Evolutionary conservation across 306 rosid species (phyloP), one percentile per base, ranked within the genome.

Genomic region (Fragaria iinumae): DNA sequence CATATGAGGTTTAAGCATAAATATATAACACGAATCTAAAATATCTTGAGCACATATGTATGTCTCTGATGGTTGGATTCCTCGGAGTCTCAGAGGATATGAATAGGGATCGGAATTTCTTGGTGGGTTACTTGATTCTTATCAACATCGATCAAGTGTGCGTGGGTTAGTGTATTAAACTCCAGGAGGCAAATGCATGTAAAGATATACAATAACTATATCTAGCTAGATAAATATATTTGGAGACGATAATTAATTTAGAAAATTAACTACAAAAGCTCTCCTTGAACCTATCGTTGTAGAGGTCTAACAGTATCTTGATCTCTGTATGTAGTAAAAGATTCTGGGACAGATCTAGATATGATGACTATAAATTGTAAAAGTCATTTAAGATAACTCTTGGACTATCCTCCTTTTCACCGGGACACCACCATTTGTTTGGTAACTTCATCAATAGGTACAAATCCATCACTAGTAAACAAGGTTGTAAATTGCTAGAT

Each of bases 41-140:
- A 67, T 25, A 25, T 11, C 27, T 4, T 34, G 32, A 18, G 65
- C 29, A 9, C 18, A 34, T 47, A 11, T 65, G 39, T 66, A 59
- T 16, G 38, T 63, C 12, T 34, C 36, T 16, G 66, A 52, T 18
- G 27, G 55, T 76, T 52, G 13, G 56, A 67, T 53, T 52, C 44
- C 52, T 32, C 29, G 78, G 74, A n/a, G 16, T 79, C 67, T 79
- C 77, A 74, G 49, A 80, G 21, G 57, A 60, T 5, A 48, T 60
- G 64, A 11, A 12, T 18, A 38, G 41, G 60, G 11, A 23, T 57
- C 17, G 8, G 56, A 78, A 23, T 18, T 38, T 78, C 72, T 60
- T 49, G 47, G n/a, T 3, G 20, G 39, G 34, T 27, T 27, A 48
- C 78, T 34, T 73, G 41, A 38, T 70, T 60, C 3, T 59, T 77